Evolutionary conservation across 331 rosid species (phyloP).

Genomic region (Quercus lobata): DNA sequence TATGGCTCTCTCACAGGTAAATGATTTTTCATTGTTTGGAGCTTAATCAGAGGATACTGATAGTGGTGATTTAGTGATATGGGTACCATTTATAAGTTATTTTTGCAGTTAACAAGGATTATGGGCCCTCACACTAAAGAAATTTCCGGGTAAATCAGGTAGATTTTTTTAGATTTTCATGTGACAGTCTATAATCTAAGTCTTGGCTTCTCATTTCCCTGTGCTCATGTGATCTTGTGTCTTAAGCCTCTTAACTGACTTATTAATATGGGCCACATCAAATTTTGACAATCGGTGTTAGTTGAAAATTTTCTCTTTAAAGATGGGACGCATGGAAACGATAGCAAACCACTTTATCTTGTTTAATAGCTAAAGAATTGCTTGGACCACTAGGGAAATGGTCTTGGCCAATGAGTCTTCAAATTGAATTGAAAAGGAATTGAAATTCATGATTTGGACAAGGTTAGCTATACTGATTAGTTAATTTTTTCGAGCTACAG

Average conservation of each 20-base stretch:
- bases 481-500: conserved; percentile 5
- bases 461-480: neutral
- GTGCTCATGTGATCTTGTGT: neutral
- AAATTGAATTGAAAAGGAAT: neutral
- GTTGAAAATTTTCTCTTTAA: neutral
- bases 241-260: neutral
- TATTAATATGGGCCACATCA: neutral
- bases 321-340: neutral
- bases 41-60: neutral
- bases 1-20: neutral
- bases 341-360: neutral
- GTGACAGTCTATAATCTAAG: too few species aligned
- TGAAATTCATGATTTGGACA: neutral
- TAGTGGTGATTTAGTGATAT: neutral
- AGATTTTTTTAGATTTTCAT: too few species aligned
- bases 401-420: neutral
- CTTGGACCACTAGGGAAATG: neutral
- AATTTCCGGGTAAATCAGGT: too few species aligned
- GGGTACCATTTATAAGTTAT: neutral
- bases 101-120: too few species aligned
- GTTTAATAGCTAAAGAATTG: neutral
- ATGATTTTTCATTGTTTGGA: neutral
- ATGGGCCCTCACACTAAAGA: too few species aligned
- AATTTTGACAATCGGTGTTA: neutral
- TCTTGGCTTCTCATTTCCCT: neutral